Evolutionary conservation across 1,284 basidiomycete genomes (phyloP).

Genomic region (Cryptococcus hybrid): DNA sequence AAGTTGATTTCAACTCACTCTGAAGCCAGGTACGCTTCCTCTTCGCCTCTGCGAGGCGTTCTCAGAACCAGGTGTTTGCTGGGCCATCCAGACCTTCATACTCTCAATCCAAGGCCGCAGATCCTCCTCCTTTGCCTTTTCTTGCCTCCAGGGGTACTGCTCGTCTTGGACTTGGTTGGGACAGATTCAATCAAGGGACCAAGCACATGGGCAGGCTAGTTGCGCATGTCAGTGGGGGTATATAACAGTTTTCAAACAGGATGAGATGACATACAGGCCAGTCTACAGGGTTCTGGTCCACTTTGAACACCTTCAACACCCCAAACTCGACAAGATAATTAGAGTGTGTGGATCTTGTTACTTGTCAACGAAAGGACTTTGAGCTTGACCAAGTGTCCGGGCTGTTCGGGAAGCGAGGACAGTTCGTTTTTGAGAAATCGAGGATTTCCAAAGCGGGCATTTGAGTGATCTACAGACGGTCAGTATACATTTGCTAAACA

Average conservation of each 20-base stretch:
- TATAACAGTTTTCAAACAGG: not conserved
- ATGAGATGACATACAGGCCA: constrained; percentile 63
- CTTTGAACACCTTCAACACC: constrained; percentile 74
- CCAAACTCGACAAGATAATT: constrained; percentile 72
- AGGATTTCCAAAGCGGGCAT: constrained; percentile 90
- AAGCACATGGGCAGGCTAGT: constrained; percentile 38
- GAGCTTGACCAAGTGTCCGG: constrained; percentile 76
- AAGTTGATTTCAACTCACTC: constrained; percentile 22
- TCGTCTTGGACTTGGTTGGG: constrained; percentile 7
- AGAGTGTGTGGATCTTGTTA: constrained; percentile 79
- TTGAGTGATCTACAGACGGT: constrained; percentile 64
- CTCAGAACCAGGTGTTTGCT: constrained; percentile 2
- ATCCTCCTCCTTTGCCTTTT: constrained; percentile 53
- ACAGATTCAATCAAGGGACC: constrained; percentile 29
- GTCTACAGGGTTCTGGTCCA: constrained; percentile 87
- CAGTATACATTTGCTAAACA: not conserved
- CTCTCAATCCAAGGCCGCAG: constrained; percentile 69
- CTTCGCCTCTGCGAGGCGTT: constrained; percentile 3
- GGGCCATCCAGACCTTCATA: constrained; percentile 69
- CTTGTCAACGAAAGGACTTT: constrained; percentile 85
- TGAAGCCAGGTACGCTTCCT: constrained; percentile 21
- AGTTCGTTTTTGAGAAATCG: constrained; percentile 92
- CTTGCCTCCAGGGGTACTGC: not conserved
- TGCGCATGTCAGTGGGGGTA: too few relatives aligned
- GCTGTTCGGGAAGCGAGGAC: constrained; percentile 69